Percentiles rank a stretch among this genome's conserved stretches.
Evolutionary conservation across 2,329 filamentous ascomycete genomes (phyloP).

Genomic region (Nigrograna mackinnonii): DNA sequence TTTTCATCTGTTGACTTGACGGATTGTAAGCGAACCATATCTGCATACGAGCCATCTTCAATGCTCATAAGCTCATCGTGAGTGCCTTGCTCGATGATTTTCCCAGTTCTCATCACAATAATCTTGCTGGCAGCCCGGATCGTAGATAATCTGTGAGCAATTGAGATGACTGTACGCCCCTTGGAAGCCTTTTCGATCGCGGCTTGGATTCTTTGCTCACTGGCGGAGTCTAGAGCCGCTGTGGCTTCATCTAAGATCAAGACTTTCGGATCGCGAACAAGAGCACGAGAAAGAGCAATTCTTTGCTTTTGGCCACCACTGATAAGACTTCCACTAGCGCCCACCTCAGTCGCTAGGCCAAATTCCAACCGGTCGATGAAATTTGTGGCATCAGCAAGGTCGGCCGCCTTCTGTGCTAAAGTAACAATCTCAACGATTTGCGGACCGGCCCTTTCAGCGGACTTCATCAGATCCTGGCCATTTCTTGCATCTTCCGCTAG

Average conservation of each 20-base stretch:
- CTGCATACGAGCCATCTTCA: conserved; percentile 48
- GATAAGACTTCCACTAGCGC: conserved; percentile 57
- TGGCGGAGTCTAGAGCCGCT: conserved; percentile 62
- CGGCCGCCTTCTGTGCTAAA: conserved; percentile 54
- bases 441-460: conserved; percentile 46
- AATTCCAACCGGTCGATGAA: conserved; percentile 60
- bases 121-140: conserved; percentile 41
- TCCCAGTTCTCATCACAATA: conserved; percentile 42
- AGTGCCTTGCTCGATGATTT: conserved; percentile 40
- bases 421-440: conserved; percentile 57
- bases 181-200: conserved; percentile 37
- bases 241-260: conserved; percentile 67
- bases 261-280: conserved; percentile 61
- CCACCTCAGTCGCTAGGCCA: conserved; percentile 54
- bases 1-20: conserved; percentile 45
- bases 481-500: conserved; percentile 57
- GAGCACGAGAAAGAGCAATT: conserved; percentile 59
- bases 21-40: conserved; percentile 54
- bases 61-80: conserved; percentile 35
- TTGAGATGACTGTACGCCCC: conserved; percentile 41
- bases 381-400: conserved; percentile 60
- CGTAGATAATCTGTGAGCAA: conserved; percentile 43
- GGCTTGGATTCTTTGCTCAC: conserved; percentile 58
- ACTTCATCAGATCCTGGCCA: conserved; percentile 53
- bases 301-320: conserved; percentile 64